Evolutionary conservation across 2,329 filamentous ascomycete species (phyloP), one percentile per base, ranked within the genome.

Genomic region (Colletotrichum sp.): DNA sequence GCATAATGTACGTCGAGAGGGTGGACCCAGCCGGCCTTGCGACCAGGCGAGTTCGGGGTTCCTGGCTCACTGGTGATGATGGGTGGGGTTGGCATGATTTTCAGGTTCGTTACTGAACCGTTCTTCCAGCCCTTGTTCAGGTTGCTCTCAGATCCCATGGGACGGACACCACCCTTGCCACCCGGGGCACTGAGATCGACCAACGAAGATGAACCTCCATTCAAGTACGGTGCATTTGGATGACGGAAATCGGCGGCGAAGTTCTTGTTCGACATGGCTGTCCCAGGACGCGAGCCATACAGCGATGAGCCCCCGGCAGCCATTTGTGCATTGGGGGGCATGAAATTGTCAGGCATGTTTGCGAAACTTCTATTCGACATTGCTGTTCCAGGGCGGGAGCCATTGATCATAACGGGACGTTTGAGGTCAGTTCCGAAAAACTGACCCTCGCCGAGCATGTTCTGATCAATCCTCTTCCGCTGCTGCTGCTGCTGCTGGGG

Each of bases 1-100:
- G 78, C 78, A 75, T 88, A 88, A 73, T 89, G 86, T 36, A 88
- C 84, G 15, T 89, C 87, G n/a, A 90, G 83, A 0, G 89, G 87
- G 75, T 88, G 88, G 8, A 87, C 83, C 84, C 87, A 88, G 6
- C 85, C 83, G 71, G 85, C 86, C 60, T 82, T 84, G 28, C 80
- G 75, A 9, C 16, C 83, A 49, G 28, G 32, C 6, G 83, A 82
- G 6, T 76, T 80, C 7, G 82, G 81, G 16, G 83, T 87, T 16
- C 81, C 84, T 15, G 84, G 86, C 72, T 81, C 78, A 24, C 81
- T 82, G 12, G 71, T 76, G 49, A 74, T 75, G 52, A 71, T 36
- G 3, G 84, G 77, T 5, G 83, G 80, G 13, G 84, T 81, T 4
- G 85, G 83, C 21, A 81, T 64, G 44, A 78, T 69, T 28, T 71